Conservation (phyloP, 78 protist species). For the Dictyostelium citrinum region DNA sequence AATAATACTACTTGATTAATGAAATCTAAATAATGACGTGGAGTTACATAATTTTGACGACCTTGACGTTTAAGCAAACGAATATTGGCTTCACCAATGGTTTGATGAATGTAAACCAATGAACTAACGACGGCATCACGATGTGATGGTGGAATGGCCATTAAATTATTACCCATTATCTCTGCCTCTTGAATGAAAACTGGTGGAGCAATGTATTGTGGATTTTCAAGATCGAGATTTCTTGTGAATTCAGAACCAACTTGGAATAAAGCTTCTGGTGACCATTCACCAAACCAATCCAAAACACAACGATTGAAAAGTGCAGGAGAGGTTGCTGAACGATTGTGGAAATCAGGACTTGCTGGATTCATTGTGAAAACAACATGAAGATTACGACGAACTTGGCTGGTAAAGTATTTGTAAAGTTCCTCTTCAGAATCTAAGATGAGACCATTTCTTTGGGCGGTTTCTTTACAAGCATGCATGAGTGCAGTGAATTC, state of each 20-base stretch:
- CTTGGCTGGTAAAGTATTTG: slow-evolving; percentile 86
- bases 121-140: slow-evolving; percentile 86
- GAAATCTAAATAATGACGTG: slow-evolving; percentile 98
- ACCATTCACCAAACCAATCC: slow-evolving; percentile 99
- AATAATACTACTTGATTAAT: slow-evolving; percentile 89
- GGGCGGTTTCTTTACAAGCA: slow-evolving; percentile 81
- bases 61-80: slow-evolving; percentile 81
- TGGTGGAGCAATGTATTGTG: slow-evolving; percentile 58
- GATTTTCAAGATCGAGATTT: slow-evolving; percentile 84
- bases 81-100: slow-evolving; percentile 75
- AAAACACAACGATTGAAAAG: slow-evolving; percentile 98
- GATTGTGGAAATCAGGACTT: slow-evolving; percentile 88
- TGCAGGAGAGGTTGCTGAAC: slow-evolving; percentile 95
- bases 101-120: slow-evolving; percentile 86
- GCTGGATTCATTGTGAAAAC: slow-evolving; percentile 99
- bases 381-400: slow-evolving; percentile 96
- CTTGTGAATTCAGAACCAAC: slow-evolving; percentile 92
- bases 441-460: slow-evolving; percentile 72
- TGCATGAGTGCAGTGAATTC: slow-evolving; percentile 88
- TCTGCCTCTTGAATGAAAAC: slow-evolving; percentile 25
- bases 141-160: slow-evolving; percentile 45
- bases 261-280: slow-evolving; percentile 89
- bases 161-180: not conserved
- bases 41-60: slow-evolving; percentile 92
- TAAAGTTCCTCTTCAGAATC: slow-evolving; percentile 89